Base-by-base conservation (phyloP, 805 yeast species). In the Barnettozyma pratensis region DNA sequence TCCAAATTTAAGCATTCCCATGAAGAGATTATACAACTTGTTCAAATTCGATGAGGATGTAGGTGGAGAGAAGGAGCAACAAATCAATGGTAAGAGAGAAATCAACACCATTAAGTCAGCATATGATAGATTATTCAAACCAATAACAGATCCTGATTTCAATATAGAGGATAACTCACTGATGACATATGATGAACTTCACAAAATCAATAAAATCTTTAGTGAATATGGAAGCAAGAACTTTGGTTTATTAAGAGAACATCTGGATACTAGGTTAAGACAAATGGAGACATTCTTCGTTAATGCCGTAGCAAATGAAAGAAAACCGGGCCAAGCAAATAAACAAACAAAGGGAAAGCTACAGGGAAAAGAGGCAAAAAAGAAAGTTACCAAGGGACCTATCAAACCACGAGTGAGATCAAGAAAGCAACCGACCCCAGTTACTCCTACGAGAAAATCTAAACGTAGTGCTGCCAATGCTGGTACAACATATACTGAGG, bases 1-100 rank as follows among this genome's bases (percentile, higher is more conserved):
- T 7, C 54, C 67, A 62, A 53, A 54, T 4, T 29, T 48, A 2
- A 32, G 53, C 2, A 42, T 61, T 5, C 50, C 58, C 3, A 44
- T 51, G 37, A 57, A 51, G 28, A 55, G 65, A 50, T 39, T 67
- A 5, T 51, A 48, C 30, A 56, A 53, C 14, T 58, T 64, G 1
- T 64, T 65, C 40, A 47, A 47, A 5, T 37, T 54, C n/a, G 51
- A 54, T 7, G 47, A 38, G 29, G 32, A 39, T 29, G 35, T 39
- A 25, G n/a, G 4, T 25, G 11, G 11, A 11, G 26, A 19, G 19
- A 19, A 19, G 19, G 19, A 19, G 19, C 25, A 32, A 6, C n/a
- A 43, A 29, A 26, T 38, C 12, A 36, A 39, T 5, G 32, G 37
- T 5, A 42, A 14, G 2, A 37, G 32, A 3, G 39, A 37, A 3